Percentiles rank a stretch among this genome's conserved stretches.
Conservation (phyloP, 805 yeast genomes). For the Metschnikowia continentalis region DNA sequence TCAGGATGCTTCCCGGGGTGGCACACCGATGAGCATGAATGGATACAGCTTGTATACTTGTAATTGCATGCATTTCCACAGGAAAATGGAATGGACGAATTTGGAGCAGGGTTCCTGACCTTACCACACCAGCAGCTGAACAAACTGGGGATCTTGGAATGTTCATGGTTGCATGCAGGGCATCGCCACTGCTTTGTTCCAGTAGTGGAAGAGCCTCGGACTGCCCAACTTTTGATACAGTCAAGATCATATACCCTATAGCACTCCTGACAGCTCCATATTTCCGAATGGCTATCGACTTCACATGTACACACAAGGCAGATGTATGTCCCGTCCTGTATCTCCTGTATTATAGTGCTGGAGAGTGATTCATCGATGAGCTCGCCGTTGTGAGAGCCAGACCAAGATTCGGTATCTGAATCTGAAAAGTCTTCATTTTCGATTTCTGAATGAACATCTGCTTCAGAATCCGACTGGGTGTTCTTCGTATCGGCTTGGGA, state of each 20-base stretch:
- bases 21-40: constrained; percentile 69
- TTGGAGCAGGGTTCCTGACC: constrained; percentile 57
- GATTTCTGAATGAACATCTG: not conserved
- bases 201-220: constrained; percentile 64
- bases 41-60: constrained; percentile 57
- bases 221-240: constrained; percentile 87
- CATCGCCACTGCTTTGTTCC: constrained; percentile 71
- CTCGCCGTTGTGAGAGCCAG: constrained; percentile 2
- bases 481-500: not conserved
- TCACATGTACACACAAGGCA: constrained; percentile 90
- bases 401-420: constrained; percentile 6
- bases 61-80: constrained; percentile 81
- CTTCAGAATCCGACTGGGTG: not conserved
- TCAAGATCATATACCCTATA: constrained; percentile 79
- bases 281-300: constrained; percentile 55
- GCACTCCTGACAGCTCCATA: constrained; percentile 81
- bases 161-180: constrained; percentile 67
- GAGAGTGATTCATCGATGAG: constrained; percentile 29
- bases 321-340: constrained; percentile 63
- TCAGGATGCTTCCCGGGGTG: constrained; percentile 87
- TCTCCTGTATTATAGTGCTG: constrained; percentile 50
- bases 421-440: constrained; percentile 3
- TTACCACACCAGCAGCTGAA: constrained; percentile 91
- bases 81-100: constrained; percentile 67
- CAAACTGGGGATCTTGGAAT: constrained; percentile 47